Conservation (phyloP, 768 basidiomycete species). For the Coprinopsis sp. region DNA sequence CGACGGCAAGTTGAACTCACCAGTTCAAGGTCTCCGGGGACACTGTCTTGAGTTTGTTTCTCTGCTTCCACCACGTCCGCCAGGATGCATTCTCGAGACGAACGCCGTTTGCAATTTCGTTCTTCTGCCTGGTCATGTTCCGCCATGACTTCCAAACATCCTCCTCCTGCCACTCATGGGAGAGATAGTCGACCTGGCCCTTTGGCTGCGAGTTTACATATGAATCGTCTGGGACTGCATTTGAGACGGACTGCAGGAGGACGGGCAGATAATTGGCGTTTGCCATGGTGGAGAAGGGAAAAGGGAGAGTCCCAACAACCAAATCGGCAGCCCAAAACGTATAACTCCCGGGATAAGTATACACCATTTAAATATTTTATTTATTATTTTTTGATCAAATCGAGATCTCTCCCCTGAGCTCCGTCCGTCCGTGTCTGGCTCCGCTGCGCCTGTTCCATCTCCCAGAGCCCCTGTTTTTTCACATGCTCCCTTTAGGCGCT, state of each 20-base stretch:
- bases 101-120: slow-evolving; percentile 93
- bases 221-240: slow-evolving; percentile 66
- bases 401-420: too few relatives aligned
- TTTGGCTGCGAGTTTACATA: slow-evolving; percentile 79
- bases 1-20: slow-evolving; percentile 44
- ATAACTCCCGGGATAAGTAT: too few relatives aligned
- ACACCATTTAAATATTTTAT: too few relatives aligned
- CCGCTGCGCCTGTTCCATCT: too few relatives aligned
- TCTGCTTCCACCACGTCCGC: slow-evolving; percentile 99
- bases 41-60: slow-evolving; percentile 92
- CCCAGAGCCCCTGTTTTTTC: too few relatives aligned
- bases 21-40: slow-evolving; percentile 98
- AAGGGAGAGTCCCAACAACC: too few relatives aligned
- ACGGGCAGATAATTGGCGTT: slow-evolving; percentile 57
- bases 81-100: slow-evolving; percentile 97
- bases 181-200: slow-evolving; percentile 97
- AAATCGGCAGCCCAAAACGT: too few relatives aligned
- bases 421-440: too few relatives aligned
- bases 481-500: too few relatives aligned
- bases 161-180: slow-evolving; percentile 96
- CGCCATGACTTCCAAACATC: slow-evolving; percentile 99
- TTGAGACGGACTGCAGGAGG: slow-evolving; percentile 61
- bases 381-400: too few relatives aligned
- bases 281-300: slow-evolving; percentile 39
- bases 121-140: slow-evolving; percentile 97